A percentile compares a stretch with the other conserved stretches of the same genome.
Evolutionary conservation across 495 filamentous ascomycete genomes (phyloP).

Genomic region (Bryoglossum gracile): DNA sequence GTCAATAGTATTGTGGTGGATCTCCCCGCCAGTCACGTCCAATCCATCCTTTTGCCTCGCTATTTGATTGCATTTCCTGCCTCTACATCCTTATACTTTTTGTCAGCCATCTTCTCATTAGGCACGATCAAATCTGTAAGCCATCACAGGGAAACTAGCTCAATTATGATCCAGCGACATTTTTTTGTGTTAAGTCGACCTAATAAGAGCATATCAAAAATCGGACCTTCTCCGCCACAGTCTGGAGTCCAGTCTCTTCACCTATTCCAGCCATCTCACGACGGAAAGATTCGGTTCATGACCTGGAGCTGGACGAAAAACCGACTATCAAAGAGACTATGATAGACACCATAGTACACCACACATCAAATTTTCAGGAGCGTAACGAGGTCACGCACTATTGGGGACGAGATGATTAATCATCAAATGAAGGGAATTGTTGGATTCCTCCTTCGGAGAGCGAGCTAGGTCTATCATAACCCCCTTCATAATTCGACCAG

Average conservation of each 20-base stretch:
- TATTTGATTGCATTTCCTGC: background rate
- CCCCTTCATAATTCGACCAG: background rate
- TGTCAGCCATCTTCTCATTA: background rate
- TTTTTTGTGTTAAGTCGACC: background rate
- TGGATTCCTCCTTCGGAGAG: background rate
- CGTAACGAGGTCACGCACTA: background rate
- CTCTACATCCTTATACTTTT: background rate
- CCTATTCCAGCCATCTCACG: background rate
- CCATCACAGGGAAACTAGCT: background rate
- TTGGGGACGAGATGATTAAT: conserved; percentile 2
- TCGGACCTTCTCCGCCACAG: too few species aligned
- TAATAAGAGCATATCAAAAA: too few species aligned
- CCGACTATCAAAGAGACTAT: background rate
- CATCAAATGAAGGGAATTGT: background rate
- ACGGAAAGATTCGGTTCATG: background rate
- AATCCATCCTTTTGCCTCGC: too few species aligned
- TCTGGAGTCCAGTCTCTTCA: too few species aligned
- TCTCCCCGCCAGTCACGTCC: too few species aligned
- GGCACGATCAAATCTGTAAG: background rate
- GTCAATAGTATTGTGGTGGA: too few species aligned
- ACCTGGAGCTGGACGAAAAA: background rate
- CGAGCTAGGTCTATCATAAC: background rate
- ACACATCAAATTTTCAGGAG: background rate
- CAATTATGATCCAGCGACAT: background rate
- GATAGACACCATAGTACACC: too few species aligned